Conservation (phyloP, 805 yeast species). For the Candida yuanshanica region DNA sequence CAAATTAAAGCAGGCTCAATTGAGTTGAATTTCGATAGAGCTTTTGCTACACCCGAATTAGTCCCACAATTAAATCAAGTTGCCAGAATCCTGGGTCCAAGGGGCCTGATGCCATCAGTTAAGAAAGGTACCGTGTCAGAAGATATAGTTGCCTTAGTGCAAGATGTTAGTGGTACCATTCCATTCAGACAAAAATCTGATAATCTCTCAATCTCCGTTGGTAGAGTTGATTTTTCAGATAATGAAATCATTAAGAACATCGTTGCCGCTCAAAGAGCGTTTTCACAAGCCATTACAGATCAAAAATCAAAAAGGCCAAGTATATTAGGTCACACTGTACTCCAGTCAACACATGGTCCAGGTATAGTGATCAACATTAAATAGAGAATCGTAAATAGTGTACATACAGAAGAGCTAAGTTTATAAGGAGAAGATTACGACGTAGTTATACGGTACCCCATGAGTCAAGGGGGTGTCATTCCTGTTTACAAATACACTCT, state of each 20-base stretch:
- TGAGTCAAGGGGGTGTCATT: too few relatives aligned
- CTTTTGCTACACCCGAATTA: constrained; percentile 83
- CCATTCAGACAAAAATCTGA: constrained; percentile 73
- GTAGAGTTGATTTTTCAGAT: constrained; percentile 73
- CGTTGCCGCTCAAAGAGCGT: constrained; percentile 57
- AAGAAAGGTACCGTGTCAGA: constrained; percentile 82
- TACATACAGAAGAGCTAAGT: neutral
- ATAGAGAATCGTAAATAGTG: neutral
- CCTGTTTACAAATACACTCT: neutral
- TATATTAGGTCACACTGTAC: constrained; percentile 59
- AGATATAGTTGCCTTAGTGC: constrained; percentile 51
- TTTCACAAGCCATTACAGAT: constrained; percentile 45
- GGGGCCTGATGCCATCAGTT: constrained; percentile 80
- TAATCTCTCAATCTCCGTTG: constrained; percentile 62
- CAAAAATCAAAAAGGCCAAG: constrained; percentile 65
- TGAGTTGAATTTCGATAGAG: constrained; percentile 58
- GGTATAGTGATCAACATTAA: constrained; percentile 55
- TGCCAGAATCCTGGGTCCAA: constrained; percentile 84
- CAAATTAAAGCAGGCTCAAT: constrained; percentile 44
- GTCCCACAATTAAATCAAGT: constrained; percentile 54
- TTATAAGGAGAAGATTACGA: neutral
- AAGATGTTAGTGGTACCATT: constrained; percentile 55
- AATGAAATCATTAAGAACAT: constrained; percentile 68
- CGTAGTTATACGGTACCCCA: neutral
- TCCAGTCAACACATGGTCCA: constrained; percentile 75